Percentiles rank a stretch among this genome's conserved stretches.
Evolutionary conservation across 2,329 filamentous ascomycete genomes (phyloP).

Genomic region (Keithomyces neogunnii): DNA sequence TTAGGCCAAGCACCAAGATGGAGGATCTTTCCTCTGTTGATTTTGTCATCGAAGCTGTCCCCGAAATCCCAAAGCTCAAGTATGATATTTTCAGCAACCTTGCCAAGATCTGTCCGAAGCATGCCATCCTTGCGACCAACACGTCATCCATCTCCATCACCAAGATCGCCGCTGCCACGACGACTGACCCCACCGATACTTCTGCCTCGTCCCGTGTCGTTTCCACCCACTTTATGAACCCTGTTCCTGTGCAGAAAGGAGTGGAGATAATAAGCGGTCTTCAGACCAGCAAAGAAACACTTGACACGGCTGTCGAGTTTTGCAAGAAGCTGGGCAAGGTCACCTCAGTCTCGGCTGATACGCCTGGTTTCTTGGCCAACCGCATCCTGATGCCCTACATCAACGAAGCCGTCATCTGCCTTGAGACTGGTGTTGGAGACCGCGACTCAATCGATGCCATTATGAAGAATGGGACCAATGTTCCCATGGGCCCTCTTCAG

Average conservation of each 20-base stretch:
- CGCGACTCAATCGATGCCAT: conserved; percentile 93
- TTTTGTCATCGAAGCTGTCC: conserved; percentile 96
- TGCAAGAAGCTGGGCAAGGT: conserved; percentile 92
- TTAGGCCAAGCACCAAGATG: conserved; percentile 64
- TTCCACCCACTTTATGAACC: conserved; percentile 99
- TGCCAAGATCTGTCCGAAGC: conserved; percentile 70
- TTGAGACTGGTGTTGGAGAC: conserved; percentile 84
- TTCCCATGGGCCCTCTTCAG: conserved; percentile 92
- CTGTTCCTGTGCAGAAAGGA: conserved; percentile 90
- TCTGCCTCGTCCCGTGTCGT: conserved; percentile 80
- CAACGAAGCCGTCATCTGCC: conserved; percentile 93
- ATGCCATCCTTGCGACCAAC: conserved; percentile 92
- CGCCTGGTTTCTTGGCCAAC: conserved; percentile 92
- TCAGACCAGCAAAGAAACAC: conserved; percentile 76
- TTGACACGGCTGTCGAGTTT: conserved; percentile 76
- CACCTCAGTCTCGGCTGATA: conserved; percentile 76
- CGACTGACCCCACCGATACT: conserved; percentile 67
- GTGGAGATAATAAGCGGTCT: conserved; percentile 95
- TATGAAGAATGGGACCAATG: conserved; percentile 99
- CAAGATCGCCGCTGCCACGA: conserved; percentile 82
- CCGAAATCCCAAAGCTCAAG: conserved; percentile 84
- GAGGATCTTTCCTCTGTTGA: conserved; percentile 76
- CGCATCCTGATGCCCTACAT: conserved; percentile 98
- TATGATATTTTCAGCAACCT: conserved; percentile 77
- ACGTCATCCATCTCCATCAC: conserved; percentile 99